Evolutionary conservation across 2,329 filamentous ascomycete genomes (phyloP).

Genomic region (Leptographium flavum): DNA sequence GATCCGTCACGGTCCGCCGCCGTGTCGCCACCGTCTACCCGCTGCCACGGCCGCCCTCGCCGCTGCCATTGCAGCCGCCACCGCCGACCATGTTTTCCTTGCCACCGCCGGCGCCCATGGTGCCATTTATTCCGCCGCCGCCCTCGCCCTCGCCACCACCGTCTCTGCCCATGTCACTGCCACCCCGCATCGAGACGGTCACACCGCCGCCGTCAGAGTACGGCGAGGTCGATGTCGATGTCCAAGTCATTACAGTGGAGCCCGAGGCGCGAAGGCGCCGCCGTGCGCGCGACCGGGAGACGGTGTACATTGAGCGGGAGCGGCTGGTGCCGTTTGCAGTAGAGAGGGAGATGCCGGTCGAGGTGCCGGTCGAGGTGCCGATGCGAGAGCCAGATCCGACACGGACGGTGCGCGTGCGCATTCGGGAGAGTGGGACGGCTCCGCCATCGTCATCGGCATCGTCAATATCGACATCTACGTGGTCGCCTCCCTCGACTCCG

Average conservation of each 20-base stretch:
- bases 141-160: constrained; percentile 4
- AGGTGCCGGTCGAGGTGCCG: background rate
- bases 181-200: background rate
- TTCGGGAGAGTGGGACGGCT: no score
- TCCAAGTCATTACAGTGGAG: constrained; percentile 28
- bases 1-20: constrained; percentile 21
- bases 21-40: constrained; percentile 21
- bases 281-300: constrained; percentile 17
- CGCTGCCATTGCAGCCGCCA: constrained; percentile 16
- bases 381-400: background rate
- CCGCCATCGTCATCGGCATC: no score
- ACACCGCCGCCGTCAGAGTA: background rate
- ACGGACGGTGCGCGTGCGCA: background rate
- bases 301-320: constrained; percentile 34
- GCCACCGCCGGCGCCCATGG: constrained; percentile 1
- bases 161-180: background rate
- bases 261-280: constrained; percentile 9
- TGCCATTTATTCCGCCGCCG: constrained; percentile 7
- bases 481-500: no score
- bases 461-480: no score
- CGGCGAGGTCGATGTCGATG: constrained; percentile 20
- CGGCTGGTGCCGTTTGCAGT: constrained; percentile 24
- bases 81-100: constrained; percentile 16
- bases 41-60: constrained; percentile 9
- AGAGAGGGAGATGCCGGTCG: background rate